Percentiles rank a stretch among this genome's conserved stretches.
phyloP scores from a whole-genome alignment of 2,329 filamentous ascomycete genomes.

The Colletotrichum melonis region DNA sequence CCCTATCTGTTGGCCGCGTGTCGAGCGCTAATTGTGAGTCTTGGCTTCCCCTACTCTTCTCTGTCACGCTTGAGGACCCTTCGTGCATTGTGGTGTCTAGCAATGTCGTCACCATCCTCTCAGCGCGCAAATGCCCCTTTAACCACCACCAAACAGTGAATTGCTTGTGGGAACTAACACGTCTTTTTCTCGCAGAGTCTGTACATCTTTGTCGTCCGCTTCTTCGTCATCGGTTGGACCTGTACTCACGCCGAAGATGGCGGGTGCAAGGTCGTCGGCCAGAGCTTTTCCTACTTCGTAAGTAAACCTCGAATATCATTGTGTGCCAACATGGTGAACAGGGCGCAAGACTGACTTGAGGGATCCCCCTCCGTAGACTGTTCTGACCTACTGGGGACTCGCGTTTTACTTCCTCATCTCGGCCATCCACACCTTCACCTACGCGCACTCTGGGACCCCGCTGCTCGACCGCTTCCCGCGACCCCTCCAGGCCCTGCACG shows the following conservation, averaged over 20 bases:
- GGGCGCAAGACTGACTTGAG: background rate
- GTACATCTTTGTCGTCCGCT: conserved; percentile 77
- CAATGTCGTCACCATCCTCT: background rate
- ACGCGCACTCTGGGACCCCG: conserved; percentile 64
- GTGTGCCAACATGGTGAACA: background rate
- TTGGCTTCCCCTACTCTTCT: conserved; percentile 26
- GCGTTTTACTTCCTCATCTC: conserved; percentile 81
- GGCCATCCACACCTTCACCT: conserved; percentile 75
- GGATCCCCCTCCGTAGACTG: conserved; percentile 55
- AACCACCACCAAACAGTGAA: background rate
- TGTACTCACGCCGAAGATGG: conserved; percentile 59
- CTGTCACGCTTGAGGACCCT: background rate
- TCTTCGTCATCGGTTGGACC: conserved; percentile 76
- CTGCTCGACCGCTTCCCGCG: conserved; percentile 71
- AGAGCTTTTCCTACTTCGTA: conserved; percentile 80
- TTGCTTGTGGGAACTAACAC: background rate
- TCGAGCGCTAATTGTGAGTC: conserved; percentile 65
- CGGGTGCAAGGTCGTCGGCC: conserved; percentile 58
- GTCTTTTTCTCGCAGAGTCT: conserved; percentile 53
- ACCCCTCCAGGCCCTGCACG: conserved; percentile 72
- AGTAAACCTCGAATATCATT: background rate
- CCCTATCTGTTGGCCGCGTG: conserved; percentile 70
- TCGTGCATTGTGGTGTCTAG: background rate
- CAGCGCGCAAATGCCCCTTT: background rate
- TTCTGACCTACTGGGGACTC: conserved; percentile 84